Percentiles rank a stretch among this genome's conserved stretches.
These are phyloP conservation scores for Arachnomyces sp. DNA, from an alignment of 2,329 filamentous ascomycete genomes.

Conservation along the genomic window DNA sequence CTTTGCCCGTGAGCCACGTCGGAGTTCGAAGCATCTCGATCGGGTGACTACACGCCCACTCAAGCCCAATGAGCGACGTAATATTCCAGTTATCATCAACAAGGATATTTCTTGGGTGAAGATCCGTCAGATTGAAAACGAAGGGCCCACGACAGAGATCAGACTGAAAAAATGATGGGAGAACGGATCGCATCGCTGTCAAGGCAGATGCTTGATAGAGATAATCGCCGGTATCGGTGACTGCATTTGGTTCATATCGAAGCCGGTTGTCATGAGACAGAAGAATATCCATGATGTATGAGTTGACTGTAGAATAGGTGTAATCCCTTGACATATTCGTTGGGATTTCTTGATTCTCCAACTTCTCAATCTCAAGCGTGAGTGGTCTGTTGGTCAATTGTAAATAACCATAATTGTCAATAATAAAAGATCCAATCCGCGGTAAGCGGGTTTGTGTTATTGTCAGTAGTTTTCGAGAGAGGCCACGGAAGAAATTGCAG, in stretches of 20 bases:
- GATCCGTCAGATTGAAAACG: constrained; percentile 29
- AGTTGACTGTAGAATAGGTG: constrained; percentile 15
- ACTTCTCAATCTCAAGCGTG: constrained; percentile 11
- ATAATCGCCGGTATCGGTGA: constrained; percentile 11
- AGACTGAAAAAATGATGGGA: constrained; percentile 19
- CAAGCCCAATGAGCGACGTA: constrained; percentile 11
- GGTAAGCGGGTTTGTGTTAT: constrained; percentile 2
- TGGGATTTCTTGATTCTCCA: constrained; percentile 17
- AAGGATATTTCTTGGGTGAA: constrained; percentile 16
- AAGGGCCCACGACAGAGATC: constrained; percentile 30
- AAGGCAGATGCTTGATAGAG: constrained; percentile 15
- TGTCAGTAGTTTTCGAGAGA: constrained; percentile 7
- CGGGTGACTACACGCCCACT: constrained; percentile 9
- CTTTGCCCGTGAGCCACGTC: constrained; percentile 10
- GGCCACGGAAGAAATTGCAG: constrained; percentile 7
- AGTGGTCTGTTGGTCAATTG: constrained; percentile 15
- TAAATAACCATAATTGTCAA: constrained; percentile 10
- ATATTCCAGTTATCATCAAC: constrained; percentile 14
- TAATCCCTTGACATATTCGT: constrained; percentile 12
- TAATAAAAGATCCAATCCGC: constrained; percentile 12
- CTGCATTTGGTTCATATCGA: constrained; percentile 20
- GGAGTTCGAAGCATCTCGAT: constrained; percentile 9
- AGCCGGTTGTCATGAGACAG: constrained; percentile 15
- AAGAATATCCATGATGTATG: constrained; percentile 16
- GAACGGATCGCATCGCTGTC: constrained; percentile 22